phyloP scores from a whole-genome alignment of 108 stramenopile species.

The Cylindrotheca closterium region DNA sequence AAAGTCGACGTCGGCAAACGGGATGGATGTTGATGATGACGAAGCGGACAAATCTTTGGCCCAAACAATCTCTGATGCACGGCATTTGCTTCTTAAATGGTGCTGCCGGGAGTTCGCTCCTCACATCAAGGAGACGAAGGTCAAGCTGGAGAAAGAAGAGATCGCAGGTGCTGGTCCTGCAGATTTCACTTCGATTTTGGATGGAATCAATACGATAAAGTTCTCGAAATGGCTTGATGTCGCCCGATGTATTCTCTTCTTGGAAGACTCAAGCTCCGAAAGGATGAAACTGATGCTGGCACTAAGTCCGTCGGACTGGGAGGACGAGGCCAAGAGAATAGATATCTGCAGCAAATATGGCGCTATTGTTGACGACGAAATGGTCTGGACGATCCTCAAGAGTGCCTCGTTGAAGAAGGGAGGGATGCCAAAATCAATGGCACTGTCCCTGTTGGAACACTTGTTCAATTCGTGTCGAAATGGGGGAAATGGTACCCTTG shows the following conservation, averaged over 20 bases:
- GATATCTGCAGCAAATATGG: constrained; percentile 46
- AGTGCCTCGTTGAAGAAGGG: constrained; percentile 5
- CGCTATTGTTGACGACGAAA: constrained; percentile 62
- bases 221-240: constrained; percentile 37
- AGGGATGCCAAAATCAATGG: constrained; percentile 27
- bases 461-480: constrained; percentile 47
- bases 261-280: constrained; percentile 43
- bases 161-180: constrained; percentile 47
- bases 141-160: constrained; percentile 17
- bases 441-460: constrained; percentile 58
- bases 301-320: constrained; percentile 23
- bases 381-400: constrained; percentile 55
- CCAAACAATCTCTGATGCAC: constrained; percentile 5
- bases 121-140: constrained; percentile 10
- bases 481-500: constrained; percentile 9
- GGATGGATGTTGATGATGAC: neutral
- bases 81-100: constrained; percentile 52
- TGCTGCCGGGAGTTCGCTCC: constrained; percentile 54
- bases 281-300: constrained; percentile 36
- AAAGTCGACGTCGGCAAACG: constrained; percentile 6
- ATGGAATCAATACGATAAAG: constrained; percentile 14
- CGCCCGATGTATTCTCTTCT: constrained; percentile 57
- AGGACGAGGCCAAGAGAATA: constrained; percentile 35
- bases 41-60: neutral
- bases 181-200: constrained; percentile 50